phyloP scores from a whole-genome alignment of 495 filamentous ascomycete genomes.

The Glutinoglossum americanum region DNA sequence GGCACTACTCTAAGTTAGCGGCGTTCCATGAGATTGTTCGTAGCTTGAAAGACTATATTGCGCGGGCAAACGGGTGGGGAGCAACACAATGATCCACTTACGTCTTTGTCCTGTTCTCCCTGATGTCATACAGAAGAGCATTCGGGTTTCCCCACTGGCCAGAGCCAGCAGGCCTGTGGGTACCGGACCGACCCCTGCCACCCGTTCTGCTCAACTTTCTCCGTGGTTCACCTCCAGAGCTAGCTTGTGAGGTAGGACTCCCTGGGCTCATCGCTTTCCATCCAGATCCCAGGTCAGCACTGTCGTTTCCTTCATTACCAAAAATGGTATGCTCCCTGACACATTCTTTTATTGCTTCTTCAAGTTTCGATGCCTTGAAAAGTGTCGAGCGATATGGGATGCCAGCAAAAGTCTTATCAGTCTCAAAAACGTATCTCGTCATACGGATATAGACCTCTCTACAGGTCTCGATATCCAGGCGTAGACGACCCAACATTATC shows the following conservation, averaged over 20 bases:
- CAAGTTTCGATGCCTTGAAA: conserved; percentile 88
- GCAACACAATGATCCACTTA: conserved; percentile 23
- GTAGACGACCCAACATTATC: conserved; percentile 81
- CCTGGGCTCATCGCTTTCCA: conserved; percentile 1
- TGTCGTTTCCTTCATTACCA: conserved; percentile 62
- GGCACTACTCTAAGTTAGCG: conserved; percentile 29
- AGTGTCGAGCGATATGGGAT: conserved; percentile 83
- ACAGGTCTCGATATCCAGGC: conserved; percentile 84
- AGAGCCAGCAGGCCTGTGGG: neutral
- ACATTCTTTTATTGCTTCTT: conserved; percentile 80
- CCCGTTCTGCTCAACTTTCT: conserved; percentile 26
- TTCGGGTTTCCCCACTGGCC: conserved; percentile 29
- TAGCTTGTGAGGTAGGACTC: neutral
- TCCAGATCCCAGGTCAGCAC: conserved; percentile 9
- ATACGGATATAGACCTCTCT: conserved; percentile 89
- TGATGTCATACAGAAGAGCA: conserved; percentile 54
- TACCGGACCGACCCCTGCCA: conserved; percentile 9
- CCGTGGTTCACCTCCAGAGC: conserved; percentile 12
- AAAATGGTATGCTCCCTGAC: conserved; percentile 71
- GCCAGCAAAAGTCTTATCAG: conserved; percentile 89
- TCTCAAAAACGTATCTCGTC: conserved; percentile 87
- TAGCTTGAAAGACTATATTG: neutral
- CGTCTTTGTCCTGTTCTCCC: conserved; percentile 83
- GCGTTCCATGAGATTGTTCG: neutral
- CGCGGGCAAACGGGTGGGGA: too few relatives aligned